A percentile compares a stretch with the other conserved stretches of the same genome.
These are phyloP conservation scores for Nepenthes mirabilis DNA, from an alignment of 148 eudicot genomes.

Conservation along the genomic window DNA sequence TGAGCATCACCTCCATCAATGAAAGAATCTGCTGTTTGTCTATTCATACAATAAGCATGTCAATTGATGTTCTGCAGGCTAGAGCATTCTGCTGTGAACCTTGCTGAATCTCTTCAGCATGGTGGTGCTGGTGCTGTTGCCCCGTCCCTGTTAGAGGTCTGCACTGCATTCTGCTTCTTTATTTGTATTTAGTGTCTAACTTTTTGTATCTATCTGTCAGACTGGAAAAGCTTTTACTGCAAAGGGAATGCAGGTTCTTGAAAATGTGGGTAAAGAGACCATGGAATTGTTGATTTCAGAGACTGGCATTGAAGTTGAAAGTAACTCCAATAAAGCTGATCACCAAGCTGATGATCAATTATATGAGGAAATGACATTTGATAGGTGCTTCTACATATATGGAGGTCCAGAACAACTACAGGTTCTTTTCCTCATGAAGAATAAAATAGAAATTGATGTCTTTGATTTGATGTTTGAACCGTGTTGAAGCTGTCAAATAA, in stretches of 20 bases:
- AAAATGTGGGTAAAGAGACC: slow-evolving; percentile 90
- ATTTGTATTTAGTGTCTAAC: slow-evolving; percentile 1
- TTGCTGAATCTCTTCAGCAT: slow-evolving; percentile 69
- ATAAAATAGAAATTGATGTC: background rate
- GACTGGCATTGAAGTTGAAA: slow-evolving; percentile 36
- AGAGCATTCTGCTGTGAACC: slow-evolving; percentile 64
- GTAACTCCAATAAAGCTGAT: slow-evolving; percentile 27
- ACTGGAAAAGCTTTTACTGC: slow-evolving; percentile 86
- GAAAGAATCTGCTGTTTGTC: background rate
- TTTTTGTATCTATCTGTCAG: slow-evolving; percentile 18
- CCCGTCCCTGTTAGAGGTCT: slow-evolving; percentile 86
- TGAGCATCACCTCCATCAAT: background rate
- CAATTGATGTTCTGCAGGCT: slow-evolving; percentile 35
- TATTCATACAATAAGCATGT: background rate
- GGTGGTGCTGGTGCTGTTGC: slow-evolving; percentile 55
- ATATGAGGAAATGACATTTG: slow-evolving; percentile 82
- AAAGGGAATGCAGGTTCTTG: slow-evolving; percentile 89
- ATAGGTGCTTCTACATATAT: slow-evolving; percentile 89
- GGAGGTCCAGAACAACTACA: slow-evolving; percentile 97
- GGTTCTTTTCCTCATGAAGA: slow-evolving; percentile 26
- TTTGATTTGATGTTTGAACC: background rate
- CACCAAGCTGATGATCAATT: slow-evolving; percentile 49
- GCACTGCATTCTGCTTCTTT: slow-evolving; percentile 6
- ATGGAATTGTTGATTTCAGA: slow-evolving; percentile 52
- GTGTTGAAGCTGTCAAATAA: slow-evolving; percentile 1